These are phyloP conservation scores for Fusarium sp. DNA, from an alignment of 2,329 filamentous ascomycete species.

Conservation along the genomic window DNA sequence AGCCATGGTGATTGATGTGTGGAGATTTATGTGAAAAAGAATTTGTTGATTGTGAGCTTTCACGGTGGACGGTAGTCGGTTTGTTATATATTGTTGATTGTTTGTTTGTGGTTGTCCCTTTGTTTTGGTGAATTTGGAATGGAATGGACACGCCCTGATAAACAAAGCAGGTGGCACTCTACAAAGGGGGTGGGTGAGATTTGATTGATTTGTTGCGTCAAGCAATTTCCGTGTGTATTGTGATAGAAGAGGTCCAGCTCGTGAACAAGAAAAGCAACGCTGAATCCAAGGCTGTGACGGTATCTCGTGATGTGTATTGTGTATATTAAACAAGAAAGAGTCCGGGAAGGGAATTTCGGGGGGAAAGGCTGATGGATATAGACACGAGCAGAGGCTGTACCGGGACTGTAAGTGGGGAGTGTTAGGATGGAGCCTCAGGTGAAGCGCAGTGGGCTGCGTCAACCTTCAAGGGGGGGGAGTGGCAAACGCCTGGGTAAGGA, in stretches of 20 bases:
- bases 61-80: conserved; percentile 2
- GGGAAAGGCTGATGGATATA: conserved; percentile 41
- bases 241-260: conserved; percentile 39
- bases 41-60: conserved; percentile 22
- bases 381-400: conserved; percentile 26
- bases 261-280: conserved; percentile 19
- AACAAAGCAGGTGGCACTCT: conserved; percentile 34
- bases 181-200: conserved; percentile 10
- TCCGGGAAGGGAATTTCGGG: conserved; percentile 33
- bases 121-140: conserved; percentile 30
- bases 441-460: conserved; percentile 22
- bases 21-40: not conserved
- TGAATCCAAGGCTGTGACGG: conserved; percentile 7
- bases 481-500: not conserved
- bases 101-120: conserved; percentile 22
- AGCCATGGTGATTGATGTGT: conserved; percentile 35
- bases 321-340: conserved; percentile 10
- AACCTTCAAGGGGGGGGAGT: conserved; percentile 8
- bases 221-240: conserved; percentile 22
- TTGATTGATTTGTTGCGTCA: conserved; percentile 34
- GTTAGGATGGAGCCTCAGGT: conserved; percentile 22
- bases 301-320: conserved; percentile 7
- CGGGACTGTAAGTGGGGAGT: conserved; percentile 20
- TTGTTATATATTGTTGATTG: conserved; percentile 23
- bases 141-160: conserved; percentile 39